A percentile compares a stretch with the other conserved stretches of the same genome.
phyloP scores from a whole-genome alignment of 1,284 basidiomycete species.

The Pseudozyma thailandica region DNA sequence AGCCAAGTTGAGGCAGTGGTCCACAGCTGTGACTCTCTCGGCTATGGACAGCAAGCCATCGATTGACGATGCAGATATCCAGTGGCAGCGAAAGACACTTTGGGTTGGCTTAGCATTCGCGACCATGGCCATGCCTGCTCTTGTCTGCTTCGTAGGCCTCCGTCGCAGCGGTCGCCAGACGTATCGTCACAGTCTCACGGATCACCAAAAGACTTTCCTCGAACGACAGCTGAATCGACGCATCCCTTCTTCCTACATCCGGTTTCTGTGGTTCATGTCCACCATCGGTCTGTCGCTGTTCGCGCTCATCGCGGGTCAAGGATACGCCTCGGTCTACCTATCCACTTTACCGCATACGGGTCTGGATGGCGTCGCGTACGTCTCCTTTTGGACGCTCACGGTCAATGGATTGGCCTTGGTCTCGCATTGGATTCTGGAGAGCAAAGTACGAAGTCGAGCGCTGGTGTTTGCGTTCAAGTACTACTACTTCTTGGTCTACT shows the following conservation, averaged over 20 bases:
- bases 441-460: slow-evolving; percentile 72
- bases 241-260: slow-evolving; percentile 72
- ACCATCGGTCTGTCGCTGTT: slow-evolving; percentile 72
- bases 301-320: slow-evolving; percentile 73
- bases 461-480: slow-evolving; percentile 72
- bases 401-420: slow-evolving; percentile 71
- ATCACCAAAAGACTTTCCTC: slow-evolving; percentile 70
- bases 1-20: slow-evolving; percentile 17
- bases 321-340: slow-evolving; percentile 72
- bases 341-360: slow-evolving; percentile 72
- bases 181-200: slow-evolving; percentile 68
- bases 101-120: slow-evolving; percentile 73
- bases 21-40: neutral
- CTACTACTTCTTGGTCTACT: slow-evolving; percentile 69
- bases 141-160: slow-evolving; percentile 66
- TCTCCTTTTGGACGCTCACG: slow-evolving; percentile 72
- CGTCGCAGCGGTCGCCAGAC: slow-evolving; percentile 61
- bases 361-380: slow-evolving; percentile 73
- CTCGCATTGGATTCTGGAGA: slow-evolving; percentile 71
- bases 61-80: slow-evolving; percentile 65
- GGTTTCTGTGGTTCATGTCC: slow-evolving; percentile 74
- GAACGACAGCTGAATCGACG: slow-evolving; percentile 69
- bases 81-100: slow-evolving; percentile 74
- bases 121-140: slow-evolving; percentile 73
- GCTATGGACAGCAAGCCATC: slow-evolving; percentile 11